Conservation (phyloP, 2,329 filamentous ascomycete genomes). For the Fusarium tanahbumbuense region DNA sequence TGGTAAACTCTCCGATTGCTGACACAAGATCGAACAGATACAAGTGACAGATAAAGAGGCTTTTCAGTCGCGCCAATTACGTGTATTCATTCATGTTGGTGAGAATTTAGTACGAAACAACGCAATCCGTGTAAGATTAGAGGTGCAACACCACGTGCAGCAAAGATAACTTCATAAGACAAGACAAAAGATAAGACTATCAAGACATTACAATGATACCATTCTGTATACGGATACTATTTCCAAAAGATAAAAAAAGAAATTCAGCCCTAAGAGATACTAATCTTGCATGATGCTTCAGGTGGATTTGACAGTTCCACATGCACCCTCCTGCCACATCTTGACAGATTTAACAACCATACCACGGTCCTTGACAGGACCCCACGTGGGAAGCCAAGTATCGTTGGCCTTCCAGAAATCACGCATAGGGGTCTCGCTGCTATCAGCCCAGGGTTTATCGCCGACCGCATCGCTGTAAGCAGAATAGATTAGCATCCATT, state of each 20-base stretch:
- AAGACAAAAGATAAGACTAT: background rate
- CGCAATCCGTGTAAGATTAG: background rate
- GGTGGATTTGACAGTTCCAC: slow-evolving; percentile 16
- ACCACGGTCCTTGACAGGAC: slow-evolving; percentile 47
- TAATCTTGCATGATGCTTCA: background rate
- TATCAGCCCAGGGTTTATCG: slow-evolving; percentile 59
- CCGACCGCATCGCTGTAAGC: slow-evolving; percentile 53
- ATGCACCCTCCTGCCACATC: slow-evolving; percentile 57
- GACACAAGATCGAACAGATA: background rate
- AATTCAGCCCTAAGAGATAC: background rate
- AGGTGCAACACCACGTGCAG: background rate
- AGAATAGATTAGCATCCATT: slow-evolving; percentile 22
- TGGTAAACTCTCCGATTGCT: slow-evolving; percentile 2
- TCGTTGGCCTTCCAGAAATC: slow-evolving; percentile 56
- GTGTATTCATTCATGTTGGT: slow-evolving; percentile 4
- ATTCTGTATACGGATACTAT: background rate
- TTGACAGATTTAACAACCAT: slow-evolving; percentile 59
- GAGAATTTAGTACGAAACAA: slow-evolving; percentile 6
- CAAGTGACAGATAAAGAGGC: background rate
- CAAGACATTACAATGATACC: background rate
- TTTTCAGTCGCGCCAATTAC: background rate
- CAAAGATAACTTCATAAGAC: background rate
- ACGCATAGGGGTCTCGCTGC: slow-evolving; percentile 50
- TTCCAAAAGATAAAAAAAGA: background rate
- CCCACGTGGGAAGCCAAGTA: slow-evolving; percentile 57